Base-by-base conservation (phyloP, 108 stramenopile genomes). In the Aureococcus anophagefferens region DNA sequence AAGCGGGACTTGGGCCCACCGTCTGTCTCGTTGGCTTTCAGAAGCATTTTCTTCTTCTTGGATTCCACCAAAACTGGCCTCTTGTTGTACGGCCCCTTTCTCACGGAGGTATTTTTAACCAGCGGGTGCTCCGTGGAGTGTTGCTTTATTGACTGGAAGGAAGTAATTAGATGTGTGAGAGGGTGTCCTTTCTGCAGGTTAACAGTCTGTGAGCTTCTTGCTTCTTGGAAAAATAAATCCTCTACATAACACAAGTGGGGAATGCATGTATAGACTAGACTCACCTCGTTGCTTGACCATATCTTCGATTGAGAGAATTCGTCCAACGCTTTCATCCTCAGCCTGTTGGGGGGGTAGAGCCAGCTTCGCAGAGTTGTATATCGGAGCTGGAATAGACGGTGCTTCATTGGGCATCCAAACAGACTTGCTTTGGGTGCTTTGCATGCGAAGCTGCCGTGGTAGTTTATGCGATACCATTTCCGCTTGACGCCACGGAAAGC, bases 201-300 rank as follows among this genome's bases (percentile, higher is more conserved):
- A n/a, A n/a, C n/a, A n/a, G n/a, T n/a, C n/a, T 74, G 76, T 34
- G 74, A 68, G 44, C 69, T 37, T 0, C 66, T 68, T 31, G 77
- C 44, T 5, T 81, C 80, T 25, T 76, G 70, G 69, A 78, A 78
- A 46, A 78, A 78, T 4, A 30, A n/a, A n/a, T 72, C 30, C 73
- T 78, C 77, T n/a, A 67, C 35, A 18, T 74, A 72, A 4, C 35
- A 34, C 11, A 78, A 31, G 33, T n/a, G 28, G 36, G 18, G 32
- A 0, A 16, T 25, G 35, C 0, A 63, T 35, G 33, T 65, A 33
- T 31, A 4, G n/a, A n/a, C n/a, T n/a, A n/a, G n/a, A 17, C 18
- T 30, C 72, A 33, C 11, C 72, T 29, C 65, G 21, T n/a, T n/a
- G 34, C 11, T 30, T 15, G 16, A 33, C 18, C 5, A 35, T 72